phyloP scores from a whole-genome alignment of 2,329 filamentous ascomycete species.

The Xylariaceae sp. region DNA sequence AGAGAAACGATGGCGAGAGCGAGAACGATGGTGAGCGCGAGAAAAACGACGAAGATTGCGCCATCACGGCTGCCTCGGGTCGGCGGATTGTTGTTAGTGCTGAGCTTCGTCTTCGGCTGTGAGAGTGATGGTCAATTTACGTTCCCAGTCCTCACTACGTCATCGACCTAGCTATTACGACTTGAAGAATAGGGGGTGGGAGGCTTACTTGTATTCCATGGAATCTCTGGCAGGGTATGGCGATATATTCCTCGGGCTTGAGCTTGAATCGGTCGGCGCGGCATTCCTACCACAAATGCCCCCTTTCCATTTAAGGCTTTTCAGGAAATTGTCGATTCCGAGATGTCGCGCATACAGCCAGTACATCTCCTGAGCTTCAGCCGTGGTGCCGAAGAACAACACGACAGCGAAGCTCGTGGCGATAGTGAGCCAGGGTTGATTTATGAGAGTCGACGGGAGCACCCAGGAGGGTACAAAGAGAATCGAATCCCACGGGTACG shows the following conservation, averaged over 20 bases:
- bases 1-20: no score
- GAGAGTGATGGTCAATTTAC: neutral
- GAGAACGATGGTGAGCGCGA: neutral
- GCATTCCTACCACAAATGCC: neutral
- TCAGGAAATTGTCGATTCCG: slow-evolving; percentile 13
- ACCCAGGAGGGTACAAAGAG: slow-evolving; percentile 39
- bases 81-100: slow-evolving; percentile 5
- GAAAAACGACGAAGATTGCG: neutral
- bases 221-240: neutral
- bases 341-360: slow-evolving; percentile 26
- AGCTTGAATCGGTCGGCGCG: slow-evolving; percentile 1
- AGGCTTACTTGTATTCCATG: slow-evolving; percentile 1
- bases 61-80: neutral
- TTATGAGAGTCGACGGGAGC: slow-evolving; percentile 37
- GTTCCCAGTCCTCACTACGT: neutral
- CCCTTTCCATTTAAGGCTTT: neutral
- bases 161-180: neutral
- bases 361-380: slow-evolving; percentile 48
- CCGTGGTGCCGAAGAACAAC: slow-evolving; percentile 51
- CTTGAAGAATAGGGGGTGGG: neutral
- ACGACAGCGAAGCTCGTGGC: slow-evolving; percentile 45
- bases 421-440: slow-evolving; percentile 46
- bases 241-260: slow-evolving; percentile 1
- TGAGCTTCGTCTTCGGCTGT: neutral
- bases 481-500: slow-evolving; percentile 44